phyloP scores from a whole-genome alignment of 305 asterid genomes.

The Solanum chacoense region DNA sequence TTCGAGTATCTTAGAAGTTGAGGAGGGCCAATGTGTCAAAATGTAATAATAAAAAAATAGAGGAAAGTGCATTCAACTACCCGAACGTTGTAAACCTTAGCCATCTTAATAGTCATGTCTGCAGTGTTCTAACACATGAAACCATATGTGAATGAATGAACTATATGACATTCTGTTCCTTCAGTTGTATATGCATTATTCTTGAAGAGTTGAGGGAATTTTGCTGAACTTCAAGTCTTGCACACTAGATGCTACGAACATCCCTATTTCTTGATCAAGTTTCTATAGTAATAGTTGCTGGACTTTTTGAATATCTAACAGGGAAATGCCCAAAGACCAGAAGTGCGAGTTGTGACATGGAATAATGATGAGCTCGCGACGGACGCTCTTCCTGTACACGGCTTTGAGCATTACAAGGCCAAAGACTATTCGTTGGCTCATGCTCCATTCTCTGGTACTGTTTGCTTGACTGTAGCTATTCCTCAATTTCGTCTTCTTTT shows the following conservation, averaged over 20 bases:
- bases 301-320: conserved; percentile 16
- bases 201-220: neutral
- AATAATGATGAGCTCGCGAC: conserved; percentile 90
- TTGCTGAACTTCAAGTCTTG: neutral
- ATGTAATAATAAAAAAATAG: neutral
- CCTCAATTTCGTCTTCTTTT: neutral
- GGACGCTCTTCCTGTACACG: conserved; percentile 89
- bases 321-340: conserved; percentile 99
- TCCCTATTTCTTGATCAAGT: neutral
- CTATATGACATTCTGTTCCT: neutral
- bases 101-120: neutral
- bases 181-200: neutral
- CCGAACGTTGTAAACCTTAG: neutral
- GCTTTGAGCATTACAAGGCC: conserved; percentile 97
- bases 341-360: conserved; percentile 94
- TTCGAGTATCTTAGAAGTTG: neutral
- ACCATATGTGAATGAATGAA: neutral
- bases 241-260: neutral
- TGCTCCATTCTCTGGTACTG: conserved; percentile 87
- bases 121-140: conserved; percentile 1
- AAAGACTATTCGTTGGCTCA: conserved; percentile 95
- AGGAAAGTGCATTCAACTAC: neutral
- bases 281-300: neutral
- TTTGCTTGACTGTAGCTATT: neutral
- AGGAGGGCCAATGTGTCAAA: neutral